Conservation (phyloP, 75 land plant genomes). For the Adiantum capillusveneris region DNA sequence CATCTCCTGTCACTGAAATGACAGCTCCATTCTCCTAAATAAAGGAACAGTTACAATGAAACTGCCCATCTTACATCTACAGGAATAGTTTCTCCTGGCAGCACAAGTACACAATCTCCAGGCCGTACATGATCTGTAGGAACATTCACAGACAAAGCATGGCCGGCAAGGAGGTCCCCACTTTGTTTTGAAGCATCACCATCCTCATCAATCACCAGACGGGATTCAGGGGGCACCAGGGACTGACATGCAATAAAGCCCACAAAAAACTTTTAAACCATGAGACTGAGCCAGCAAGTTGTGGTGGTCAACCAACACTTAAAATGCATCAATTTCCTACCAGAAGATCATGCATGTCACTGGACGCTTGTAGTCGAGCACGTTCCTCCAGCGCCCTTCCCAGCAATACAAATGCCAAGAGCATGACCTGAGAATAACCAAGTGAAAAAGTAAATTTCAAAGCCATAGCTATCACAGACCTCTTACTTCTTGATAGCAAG, state of each 20-base stretch:
- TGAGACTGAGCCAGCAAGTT: neutral
- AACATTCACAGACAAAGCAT: conserved; percentile 59
- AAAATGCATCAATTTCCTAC: conserved; percentile 44
- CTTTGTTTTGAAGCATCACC: conserved; percentile 16
- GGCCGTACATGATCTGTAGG: conserved; percentile 78
- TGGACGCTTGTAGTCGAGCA: conserved; percentile 84
- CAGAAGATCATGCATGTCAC: conserved; percentile 95
- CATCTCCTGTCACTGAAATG: neutral
- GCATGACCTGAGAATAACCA: conserved; percentile 69
- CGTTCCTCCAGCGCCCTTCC: conserved; percentile 88
- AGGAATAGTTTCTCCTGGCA: conserved; percentile 94
- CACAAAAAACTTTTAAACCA: neutral
- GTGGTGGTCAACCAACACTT: neutral
- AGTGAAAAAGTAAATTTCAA: no score
- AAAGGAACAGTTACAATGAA: neutral
- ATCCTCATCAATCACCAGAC: conserved; percentile 52
- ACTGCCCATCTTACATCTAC: conserved; percentile 62
- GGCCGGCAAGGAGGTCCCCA: conserved; percentile 26
- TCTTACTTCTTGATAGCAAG: no score
- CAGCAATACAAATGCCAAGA: conserved; percentile 87
- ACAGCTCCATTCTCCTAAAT: neutral
- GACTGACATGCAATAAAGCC: conserved; percentile 40
- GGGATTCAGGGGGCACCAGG: conserved; percentile 73
- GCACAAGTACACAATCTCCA: conserved; percentile 81
- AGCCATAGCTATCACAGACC: no score